These are phyloP conservation scores for Verticillium albo-atrum DNA, from an alignment of 2,329 filamentous ascomycete species.

Conservation along the genomic window DNA sequence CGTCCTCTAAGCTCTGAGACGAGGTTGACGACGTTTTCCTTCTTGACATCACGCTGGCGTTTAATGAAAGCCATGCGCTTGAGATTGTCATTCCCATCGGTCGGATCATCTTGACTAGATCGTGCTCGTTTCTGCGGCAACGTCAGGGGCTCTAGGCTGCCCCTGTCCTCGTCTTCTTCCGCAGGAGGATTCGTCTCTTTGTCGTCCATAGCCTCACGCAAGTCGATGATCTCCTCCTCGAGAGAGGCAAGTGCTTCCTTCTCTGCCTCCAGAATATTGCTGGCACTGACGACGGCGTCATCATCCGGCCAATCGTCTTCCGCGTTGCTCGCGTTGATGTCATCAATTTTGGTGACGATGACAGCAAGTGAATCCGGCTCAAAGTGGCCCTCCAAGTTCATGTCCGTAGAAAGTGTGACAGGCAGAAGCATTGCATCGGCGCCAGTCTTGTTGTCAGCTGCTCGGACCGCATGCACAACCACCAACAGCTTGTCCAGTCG, in stretches of 20 bases:
- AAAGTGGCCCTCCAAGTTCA: slow-evolving; percentile 11
- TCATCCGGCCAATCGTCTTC: slow-evolving; percentile 2
- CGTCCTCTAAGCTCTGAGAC: background rate
- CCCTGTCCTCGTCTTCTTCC: background rate
- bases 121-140: background rate
- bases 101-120: too few relatives aligned
- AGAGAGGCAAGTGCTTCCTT: background rate
- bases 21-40: background rate
- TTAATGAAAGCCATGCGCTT: background rate
- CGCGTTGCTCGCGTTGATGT: slow-evolving; percentile 5
- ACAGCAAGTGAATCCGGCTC: slow-evolving; percentile 6
- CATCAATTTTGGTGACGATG: slow-evolving; percentile 11
- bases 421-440: slow-evolving; percentile 6
- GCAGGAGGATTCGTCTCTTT: background rate
- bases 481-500: slow-evolving; percentile 9
- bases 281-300: background rate
- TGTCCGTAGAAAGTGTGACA: slow-evolving; percentile 4
- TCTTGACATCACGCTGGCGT: background rate
- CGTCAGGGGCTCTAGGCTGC: background rate
- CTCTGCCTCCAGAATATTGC: background rate
- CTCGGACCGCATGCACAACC: slow-evolving; percentile 7
- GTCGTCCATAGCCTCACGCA: background rate
- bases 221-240: background rate
- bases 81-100: background rate
- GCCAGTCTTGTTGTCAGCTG: slow-evolving; percentile 13